Evolutionary conservation across 179 eudicot genomes (phyloP).

Genomic region (Beta lomatogona): DNA sequence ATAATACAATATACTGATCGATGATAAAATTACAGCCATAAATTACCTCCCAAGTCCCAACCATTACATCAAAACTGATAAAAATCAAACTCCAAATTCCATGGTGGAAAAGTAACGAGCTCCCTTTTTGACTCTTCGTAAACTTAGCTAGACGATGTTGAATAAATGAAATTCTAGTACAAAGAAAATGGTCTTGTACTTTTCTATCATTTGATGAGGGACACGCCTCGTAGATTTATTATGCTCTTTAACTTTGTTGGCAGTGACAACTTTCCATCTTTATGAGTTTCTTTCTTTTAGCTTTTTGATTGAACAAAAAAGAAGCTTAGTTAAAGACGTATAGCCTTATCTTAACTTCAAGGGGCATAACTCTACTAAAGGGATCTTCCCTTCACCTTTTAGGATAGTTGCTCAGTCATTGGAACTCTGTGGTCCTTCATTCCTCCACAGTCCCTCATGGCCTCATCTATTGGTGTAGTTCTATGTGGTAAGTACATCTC

Average conservation of each 20-base stretch:
- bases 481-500: neutral
- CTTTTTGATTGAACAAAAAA: conserved; percentile 5
- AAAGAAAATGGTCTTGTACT: neutral
- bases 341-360: conserved; percentile 31
- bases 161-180: no score
- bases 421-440: conserved; percentile 27
- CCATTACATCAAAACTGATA: no score
- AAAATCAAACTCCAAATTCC: no score
- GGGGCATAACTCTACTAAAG: conserved; percentile 20
- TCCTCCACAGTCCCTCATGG: conserved; percentile 9
- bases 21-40: no score
- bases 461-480: conserved; percentile 5
- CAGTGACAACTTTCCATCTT: conserved; percentile 24
- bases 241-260: conserved; percentile 16
- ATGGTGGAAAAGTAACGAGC: no score
- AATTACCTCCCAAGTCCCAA: no score
- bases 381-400: conserved; percentile 26
- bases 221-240: conserved; percentile 4
- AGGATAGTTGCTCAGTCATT: conserved; percentile 20
- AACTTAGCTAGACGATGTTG: neutral
- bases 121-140: no score
- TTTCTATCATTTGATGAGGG: conserved; percentile 7
- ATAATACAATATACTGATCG: no score
- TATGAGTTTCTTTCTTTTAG: neutral
- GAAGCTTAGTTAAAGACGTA: neutral